phyloP scores from a whole-genome alignment of 352 stramenopile species.

The Lagenidium giganteum region DNA sequence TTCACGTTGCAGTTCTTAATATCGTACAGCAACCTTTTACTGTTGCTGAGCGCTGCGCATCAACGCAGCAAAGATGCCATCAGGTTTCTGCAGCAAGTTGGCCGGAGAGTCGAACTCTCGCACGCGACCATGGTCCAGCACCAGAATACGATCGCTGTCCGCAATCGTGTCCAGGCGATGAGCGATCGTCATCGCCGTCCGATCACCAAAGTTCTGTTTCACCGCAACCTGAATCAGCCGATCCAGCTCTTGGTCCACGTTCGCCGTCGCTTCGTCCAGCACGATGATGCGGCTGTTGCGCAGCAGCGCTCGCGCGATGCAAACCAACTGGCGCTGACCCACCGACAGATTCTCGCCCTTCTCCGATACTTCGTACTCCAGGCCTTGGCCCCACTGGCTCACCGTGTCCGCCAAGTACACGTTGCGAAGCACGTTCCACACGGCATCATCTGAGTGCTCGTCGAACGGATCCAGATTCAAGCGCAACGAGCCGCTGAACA shows the following conservation, averaged over 20 bases:
- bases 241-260: conserved; percentile 84
- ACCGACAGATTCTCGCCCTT: conserved; percentile 91
- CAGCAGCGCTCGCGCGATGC: conserved; percentile 89
- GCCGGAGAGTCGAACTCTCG: conserved; percentile 69
- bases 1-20: too few relatives aligned
- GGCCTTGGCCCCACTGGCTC: conserved; percentile 8
- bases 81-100: conserved; percentile 42
- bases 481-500: conserved; percentile 84
- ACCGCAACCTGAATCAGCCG: conserved; percentile 64
- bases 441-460: conserved; percentile 38
- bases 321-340: conserved; percentile 92
- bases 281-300: conserved; percentile 74
- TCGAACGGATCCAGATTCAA: conserved; percentile 87
- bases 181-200: conserved; percentile 90
- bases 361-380: conserved; percentile 82
- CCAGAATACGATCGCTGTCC: conserved; percentile 90
- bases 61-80: conserved; percentile 22
- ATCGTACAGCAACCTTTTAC: too few relatives aligned
- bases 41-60: too few relatives aligned
- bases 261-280: conserved; percentile 92
- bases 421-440: conserved; percentile 18
- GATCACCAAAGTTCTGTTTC: conserved; percentile 55
- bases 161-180: conserved; percentile 94
- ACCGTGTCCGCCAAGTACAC: conserved; percentile 15
- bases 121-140: conserved; percentile 84